These are phyloP conservation scores for Discostella stelligeroides DNA, from an alignment of 108 stramenopile genomes.

Conservation along the genomic window DNA sequence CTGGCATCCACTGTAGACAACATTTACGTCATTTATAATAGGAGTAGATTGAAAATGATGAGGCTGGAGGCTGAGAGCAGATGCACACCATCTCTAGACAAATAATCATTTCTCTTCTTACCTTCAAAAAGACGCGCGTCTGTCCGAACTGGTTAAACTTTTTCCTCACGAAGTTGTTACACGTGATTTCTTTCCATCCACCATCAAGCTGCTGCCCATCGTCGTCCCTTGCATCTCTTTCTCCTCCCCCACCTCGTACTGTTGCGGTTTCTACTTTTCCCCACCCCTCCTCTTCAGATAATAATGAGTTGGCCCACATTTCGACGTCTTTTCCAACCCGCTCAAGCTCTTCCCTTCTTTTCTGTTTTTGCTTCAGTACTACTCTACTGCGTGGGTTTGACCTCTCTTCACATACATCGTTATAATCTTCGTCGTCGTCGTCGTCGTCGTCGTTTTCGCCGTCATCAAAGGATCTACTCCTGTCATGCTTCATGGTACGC, in stretches of 20 bases:
- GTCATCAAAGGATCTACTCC: too few species aligned
- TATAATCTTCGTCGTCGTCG: too few species aligned
- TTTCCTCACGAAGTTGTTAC: constrained; percentile 64
- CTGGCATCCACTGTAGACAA: constrained; percentile 72
- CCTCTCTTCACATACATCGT: constrained; percentile 11
- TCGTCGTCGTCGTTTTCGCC: constrained; percentile 11
- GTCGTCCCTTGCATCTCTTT: too few species aligned
- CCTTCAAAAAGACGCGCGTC: constrained; percentile 72
- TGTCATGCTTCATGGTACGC: too few species aligned
- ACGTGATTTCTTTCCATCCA: constrained; percentile 76
- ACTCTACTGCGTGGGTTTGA: too few species aligned
- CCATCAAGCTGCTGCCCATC: constrained; percentile 15
- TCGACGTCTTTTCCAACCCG: constrained; percentile 69
- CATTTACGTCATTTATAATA: neutral
- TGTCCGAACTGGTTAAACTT: constrained; percentile 64
- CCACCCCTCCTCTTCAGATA: constrained; percentile 56
- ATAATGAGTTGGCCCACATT: constrained; percentile 60
- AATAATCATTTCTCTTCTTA: constrained; percentile 23
- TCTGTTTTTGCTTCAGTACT: constrained; percentile 26
- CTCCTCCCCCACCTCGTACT: neutral
- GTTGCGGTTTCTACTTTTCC: neutral
- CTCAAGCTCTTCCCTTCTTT: constrained; percentile 51
- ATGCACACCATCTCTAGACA: too few species aligned
- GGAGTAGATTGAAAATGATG: neutral
- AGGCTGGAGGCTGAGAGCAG: too few species aligned